Percentiles rank a stretch among this genome's conserved stretches.
These are phyloP conservation scores for Whalleya microplaca DNA, from an alignment of 2,329 filamentous ascomycete genomes.

Conservation along the genomic window DNA sequence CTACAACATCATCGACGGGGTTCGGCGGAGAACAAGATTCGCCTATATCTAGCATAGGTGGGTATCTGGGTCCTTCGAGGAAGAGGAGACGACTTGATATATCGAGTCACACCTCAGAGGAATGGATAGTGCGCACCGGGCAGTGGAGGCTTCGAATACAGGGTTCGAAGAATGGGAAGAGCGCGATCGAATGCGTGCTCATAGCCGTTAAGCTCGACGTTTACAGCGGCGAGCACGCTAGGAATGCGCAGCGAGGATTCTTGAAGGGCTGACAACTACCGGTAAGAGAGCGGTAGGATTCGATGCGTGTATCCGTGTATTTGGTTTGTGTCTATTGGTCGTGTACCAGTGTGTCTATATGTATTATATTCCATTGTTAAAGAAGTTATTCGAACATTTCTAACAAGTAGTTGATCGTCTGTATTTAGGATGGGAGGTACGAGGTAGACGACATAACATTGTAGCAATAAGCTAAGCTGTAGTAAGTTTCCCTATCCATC, in stretches of 20 bases:
- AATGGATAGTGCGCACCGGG: constrained; percentile 69
- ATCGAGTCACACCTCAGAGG: constrained; percentile 38
- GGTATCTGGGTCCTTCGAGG: constrained; percentile 44
- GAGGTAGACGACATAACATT: neutral
- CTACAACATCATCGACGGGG: constrained; percentile 39
- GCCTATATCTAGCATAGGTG: constrained; percentile 32
- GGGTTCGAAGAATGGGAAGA: constrained; percentile 50
- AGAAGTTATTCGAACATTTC: neutral
- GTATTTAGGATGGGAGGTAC: neutral
- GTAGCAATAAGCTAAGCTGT: neutral
- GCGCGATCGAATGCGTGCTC: constrained; percentile 70
- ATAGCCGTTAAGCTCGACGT: constrained; percentile 78
- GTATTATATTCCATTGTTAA: neutral
- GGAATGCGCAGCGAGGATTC: constrained; percentile 70
- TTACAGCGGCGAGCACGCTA: constrained; percentile 64
- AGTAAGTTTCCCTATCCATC: neutral
- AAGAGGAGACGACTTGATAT: constrained; percentile 51
- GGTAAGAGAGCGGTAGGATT: neutral
- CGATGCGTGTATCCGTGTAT: neutral
- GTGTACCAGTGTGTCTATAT: neutral
- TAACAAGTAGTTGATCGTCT: neutral
- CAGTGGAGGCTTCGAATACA: constrained; percentile 76
- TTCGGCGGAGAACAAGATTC: constrained; percentile 39
- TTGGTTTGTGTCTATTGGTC: neutral
- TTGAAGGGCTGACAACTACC: constrained; percentile 41